A percentile compares a stretch with the other conserved stretches of the same genome.
phyloP scores from a whole-genome alignment of 2,329 filamentous ascomycete genomes.

The Phymatotrichopsis omnivora region DNA sequence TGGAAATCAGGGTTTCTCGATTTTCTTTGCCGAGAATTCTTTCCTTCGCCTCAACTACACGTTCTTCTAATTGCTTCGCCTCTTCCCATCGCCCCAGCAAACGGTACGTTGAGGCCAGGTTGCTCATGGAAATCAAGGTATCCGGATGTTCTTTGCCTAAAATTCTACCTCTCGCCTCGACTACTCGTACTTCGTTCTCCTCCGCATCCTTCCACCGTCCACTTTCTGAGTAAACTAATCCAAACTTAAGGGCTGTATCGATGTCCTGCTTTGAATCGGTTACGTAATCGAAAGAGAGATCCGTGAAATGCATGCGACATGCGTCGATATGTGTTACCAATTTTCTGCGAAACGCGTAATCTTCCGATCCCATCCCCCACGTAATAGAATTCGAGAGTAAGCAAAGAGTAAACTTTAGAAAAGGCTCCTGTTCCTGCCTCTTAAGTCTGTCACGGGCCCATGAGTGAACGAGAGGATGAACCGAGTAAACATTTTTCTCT shows the following conservation, averaged over 20 bases:
- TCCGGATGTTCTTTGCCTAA: neutral
- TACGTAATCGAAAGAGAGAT: too few relatives aligned
- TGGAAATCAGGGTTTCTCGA: constrained; percentile 3
- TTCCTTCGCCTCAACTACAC: constrained; percentile 1
- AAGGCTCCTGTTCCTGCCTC: neutral
- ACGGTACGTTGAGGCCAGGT: neutral
- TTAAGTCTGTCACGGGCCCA: neutral
- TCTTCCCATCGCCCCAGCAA: constrained; percentile 1
- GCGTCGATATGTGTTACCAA: too few relatives aligned
- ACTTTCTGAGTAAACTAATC: too few relatives aligned
- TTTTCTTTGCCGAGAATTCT: constrained; percentile 6
- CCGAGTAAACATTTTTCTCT: neutral
- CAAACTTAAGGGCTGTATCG: too few relatives aligned
- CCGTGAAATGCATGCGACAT: too few relatives aligned
- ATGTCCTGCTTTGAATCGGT: too few relatives aligned
- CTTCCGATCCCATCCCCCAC: too few relatives aligned
- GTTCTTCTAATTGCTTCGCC: neutral
- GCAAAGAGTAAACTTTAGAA: neutral
- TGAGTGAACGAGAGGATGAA: neutral
- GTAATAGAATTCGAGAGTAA: neutral
- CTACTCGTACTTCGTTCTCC: constrained; percentile 9
- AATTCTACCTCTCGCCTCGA: neutral
- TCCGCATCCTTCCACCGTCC: constrained; percentile 24
- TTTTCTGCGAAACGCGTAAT: too few relatives aligned
- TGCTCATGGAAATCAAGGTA: neutral